Percentiles rank a stretch among this genome's conserved stretches.
Evolutionary conservation across 352 stramenopile species (phyloP).

Genomic region (Phytophthora uliginosa): DNA sequence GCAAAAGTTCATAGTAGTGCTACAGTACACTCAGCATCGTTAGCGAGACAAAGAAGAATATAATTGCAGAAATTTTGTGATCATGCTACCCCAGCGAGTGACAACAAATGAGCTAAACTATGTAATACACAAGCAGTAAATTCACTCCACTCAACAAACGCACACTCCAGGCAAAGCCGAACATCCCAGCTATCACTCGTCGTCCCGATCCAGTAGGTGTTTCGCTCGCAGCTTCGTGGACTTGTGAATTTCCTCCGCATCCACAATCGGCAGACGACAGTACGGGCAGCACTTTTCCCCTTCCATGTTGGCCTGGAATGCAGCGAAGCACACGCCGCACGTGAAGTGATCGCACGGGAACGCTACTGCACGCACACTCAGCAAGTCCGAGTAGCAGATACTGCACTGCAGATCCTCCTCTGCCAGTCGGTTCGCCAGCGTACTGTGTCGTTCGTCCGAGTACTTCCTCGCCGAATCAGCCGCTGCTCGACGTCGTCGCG

Average conservation of each 20-base stretch:
- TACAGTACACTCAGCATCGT: no score
- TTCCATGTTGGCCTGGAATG: conserved; percentile 54
- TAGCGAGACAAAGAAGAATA: no score
- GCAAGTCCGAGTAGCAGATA: conserved; percentile 76
- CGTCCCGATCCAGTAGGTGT: conserved; percentile 38
- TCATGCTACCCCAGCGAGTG: not conserved
- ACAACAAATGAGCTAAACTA: conserved; percentile 4
- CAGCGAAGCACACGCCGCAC: conserved; percentile 66
- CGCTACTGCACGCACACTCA: conserved; percentile 60
- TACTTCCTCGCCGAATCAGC: conserved; percentile 55
- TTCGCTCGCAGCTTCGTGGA: conserved; percentile 58
- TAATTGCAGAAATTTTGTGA: no score
- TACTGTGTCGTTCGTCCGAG: conserved; percentile 56
- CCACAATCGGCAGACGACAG: conserved; percentile 52
- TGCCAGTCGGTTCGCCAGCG: conserved; percentile 56
- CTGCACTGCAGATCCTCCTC: conserved; percentile 81
- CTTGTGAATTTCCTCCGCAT: conserved; percentile 58
- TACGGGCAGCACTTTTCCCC: conserved; percentile 77
- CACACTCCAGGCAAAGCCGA: not conserved
- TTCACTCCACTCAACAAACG: not conserved
- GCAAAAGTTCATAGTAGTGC: no score
- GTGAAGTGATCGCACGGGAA: conserved; percentile 79
- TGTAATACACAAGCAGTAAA: conserved; percentile 28
- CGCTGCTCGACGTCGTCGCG: conserved; percentile 38
- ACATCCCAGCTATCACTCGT: conserved; percentile 10